Evolutionary conservation across 495 filamentous ascomycete genomes (phyloP).

Genomic region (Penicillium paxilli): DNA sequence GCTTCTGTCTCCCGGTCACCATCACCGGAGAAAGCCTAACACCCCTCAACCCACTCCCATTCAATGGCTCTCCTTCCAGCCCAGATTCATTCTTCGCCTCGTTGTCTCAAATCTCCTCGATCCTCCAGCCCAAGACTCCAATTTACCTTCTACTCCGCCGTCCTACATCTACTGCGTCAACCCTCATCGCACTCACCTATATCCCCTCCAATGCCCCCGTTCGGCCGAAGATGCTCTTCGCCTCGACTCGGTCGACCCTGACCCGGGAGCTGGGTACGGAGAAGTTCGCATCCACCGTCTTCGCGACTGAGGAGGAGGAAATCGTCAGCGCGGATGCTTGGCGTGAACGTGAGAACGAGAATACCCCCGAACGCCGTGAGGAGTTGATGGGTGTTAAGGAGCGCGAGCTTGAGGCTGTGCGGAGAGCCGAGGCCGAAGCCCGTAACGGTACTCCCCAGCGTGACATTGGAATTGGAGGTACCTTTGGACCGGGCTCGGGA

Average conservation of each 20-base stretch:
- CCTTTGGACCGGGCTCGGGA: constrained; percentile 55
- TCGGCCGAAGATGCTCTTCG: constrained; percentile 94
- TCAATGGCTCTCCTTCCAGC: constrained; percentile 45
- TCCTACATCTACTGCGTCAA: constrained; percentile 45
- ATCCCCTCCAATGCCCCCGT: constrained; percentile 88
- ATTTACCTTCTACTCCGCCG: constrained; percentile 85
- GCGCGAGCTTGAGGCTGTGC: constrained; percentile 70
- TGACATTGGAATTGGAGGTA: constrained; percentile 55
- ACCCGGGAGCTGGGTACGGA: constrained; percentile 85
- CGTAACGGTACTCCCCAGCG: constrained; percentile 65
- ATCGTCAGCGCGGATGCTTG: constrained; percentile 69
- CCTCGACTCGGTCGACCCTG: constrained; percentile 80
- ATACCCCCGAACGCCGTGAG: constrained; percentile 31
- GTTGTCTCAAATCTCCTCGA: constrained; percentile 62
- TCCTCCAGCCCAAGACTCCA: constrained; percentile 72
- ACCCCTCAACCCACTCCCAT: constrained; percentile 60
- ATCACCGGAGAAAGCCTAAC: constrained; percentile 75
- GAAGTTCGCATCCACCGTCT: constrained; percentile 80
- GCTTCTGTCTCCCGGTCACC: constrained; percentile 78
- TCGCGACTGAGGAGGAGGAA: constrained; percentile 70
- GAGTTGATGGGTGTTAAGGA: constrained; percentile 91
- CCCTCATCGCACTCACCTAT: constrained; percentile 79
- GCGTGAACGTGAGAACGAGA: constrained; percentile 71
- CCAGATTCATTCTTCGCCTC: constrained; percentile 57
- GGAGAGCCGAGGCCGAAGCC: constrained; percentile 77